phyloP scores from a whole-genome alignment of 1,139 yeast species.

The Taphrina populina region DNA sequence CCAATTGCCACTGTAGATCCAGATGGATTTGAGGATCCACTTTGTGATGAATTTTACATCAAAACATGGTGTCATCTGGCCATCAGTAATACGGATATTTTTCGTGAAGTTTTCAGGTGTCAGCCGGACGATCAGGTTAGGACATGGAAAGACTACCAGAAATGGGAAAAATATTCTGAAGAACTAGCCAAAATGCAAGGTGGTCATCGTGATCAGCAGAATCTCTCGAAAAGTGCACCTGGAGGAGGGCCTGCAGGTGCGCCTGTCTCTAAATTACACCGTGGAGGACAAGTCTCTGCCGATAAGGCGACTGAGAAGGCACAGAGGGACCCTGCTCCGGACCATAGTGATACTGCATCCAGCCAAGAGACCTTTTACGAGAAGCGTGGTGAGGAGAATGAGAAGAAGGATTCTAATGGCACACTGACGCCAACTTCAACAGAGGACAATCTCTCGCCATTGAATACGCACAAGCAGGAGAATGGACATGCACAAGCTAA shows the following conservation, averaged over 20 bases:
- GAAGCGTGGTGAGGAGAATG: slow-evolving; percentile 1
- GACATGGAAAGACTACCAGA: slow-evolving; percentile 87
- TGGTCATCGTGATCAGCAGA: slow-evolving; percentile 36
- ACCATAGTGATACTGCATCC: slow-evolving; percentile 3
- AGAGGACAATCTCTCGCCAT: slow-evolving; percentile 5
- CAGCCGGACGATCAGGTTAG: slow-evolving; percentile 90
- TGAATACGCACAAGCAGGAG: neutral
- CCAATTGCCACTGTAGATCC: slow-evolving; percentile 65
- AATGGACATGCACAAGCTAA: neutral
- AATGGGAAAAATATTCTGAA: slow-evolving; percentile 49
- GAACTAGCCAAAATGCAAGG: slow-evolving; percentile 48
- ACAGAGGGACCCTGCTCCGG: neutral
- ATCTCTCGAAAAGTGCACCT: slow-evolving; percentile 26
- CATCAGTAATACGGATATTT: slow-evolving; percentile 74
- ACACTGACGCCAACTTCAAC: neutral
- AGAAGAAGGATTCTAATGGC: neutral
- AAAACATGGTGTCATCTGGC: slow-evolving; percentile 89
- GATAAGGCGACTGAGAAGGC: slow-evolving; percentile 16
- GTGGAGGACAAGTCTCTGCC: slow-evolving; percentile 21
- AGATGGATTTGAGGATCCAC: slow-evolving; percentile 80
- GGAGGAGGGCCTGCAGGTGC: slow-evolving; percentile 34
- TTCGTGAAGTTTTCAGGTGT: slow-evolving; percentile 80
- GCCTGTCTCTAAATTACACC: slow-evolving; percentile 29
- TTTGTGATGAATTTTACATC: slow-evolving; percentile 72
- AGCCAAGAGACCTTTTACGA: slow-evolving; percentile 7